These are phyloP conservation scores for Pseudozyma hubeiensis DNA, from an alignment of 1,284 basidiomycete species.

Conservation along the genomic window DNA sequence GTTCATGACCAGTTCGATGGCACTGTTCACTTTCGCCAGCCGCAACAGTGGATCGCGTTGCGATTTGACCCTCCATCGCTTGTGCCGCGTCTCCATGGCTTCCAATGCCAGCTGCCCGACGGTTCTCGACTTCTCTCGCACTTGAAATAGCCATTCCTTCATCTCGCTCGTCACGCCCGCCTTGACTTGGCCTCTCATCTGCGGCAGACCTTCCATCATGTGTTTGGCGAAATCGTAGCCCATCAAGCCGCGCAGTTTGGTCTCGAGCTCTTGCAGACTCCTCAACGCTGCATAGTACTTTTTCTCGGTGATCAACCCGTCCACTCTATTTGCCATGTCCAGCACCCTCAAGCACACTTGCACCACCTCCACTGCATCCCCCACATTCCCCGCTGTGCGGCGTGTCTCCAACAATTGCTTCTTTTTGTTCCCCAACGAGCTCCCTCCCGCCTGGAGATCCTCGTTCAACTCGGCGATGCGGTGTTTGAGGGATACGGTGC, in stretches of 20 bases:
- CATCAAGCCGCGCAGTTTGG: constrained; percentile 81
- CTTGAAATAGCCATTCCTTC: constrained; percentile 97
- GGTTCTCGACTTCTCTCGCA: constrained; percentile 85
- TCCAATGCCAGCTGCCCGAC: constrained; percentile 91
- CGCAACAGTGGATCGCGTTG: constrained; percentile 70
- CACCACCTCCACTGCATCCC: constrained; percentile 93
- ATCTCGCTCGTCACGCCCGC: constrained; percentile 92
- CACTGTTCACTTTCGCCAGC: constrained; percentile 87
- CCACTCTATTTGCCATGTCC: constrained; percentile 93
- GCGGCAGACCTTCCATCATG: constrained; percentile 89
- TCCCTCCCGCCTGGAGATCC: constrained; percentile 71
- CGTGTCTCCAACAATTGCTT: constrained; percentile 78
- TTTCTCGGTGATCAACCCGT: constrained; percentile 86
- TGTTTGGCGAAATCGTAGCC: constrained; percentile 93
- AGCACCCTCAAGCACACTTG: constrained; percentile 91
- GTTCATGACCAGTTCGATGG: constrained; percentile 91
- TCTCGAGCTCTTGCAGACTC: constrained; percentile 74
- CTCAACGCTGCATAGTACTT: constrained; percentile 93
- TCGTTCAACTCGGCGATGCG: constrained; percentile 74
- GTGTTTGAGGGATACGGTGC: constrained; percentile 73
- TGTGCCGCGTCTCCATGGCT: constrained; percentile 84
- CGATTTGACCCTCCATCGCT: constrained; percentile 78
- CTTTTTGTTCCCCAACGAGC: constrained; percentile 60
- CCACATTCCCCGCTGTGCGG: constrained; percentile 90
- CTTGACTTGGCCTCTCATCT: constrained; percentile 87